Conservation (phyloP, 805 yeast species). For the Ogataea glucozyma region DNA sequence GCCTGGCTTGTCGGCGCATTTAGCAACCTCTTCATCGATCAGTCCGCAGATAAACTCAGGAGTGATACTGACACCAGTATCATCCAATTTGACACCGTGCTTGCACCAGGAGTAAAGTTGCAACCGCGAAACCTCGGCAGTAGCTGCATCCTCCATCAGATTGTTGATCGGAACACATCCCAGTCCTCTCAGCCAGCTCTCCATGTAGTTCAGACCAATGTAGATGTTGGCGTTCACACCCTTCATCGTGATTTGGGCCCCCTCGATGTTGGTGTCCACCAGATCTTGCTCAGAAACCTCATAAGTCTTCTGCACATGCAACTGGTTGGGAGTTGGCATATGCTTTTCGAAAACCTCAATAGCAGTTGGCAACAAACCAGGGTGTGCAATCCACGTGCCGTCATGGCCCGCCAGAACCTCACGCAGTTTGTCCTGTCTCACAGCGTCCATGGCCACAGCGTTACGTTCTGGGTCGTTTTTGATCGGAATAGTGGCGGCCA, state of each 20-base stretch:
- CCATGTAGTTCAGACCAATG: conserved; percentile 79
- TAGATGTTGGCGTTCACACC: conserved; percentile 73
- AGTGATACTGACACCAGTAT: conserved; percentile 58
- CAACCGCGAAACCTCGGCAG: conserved; percentile 83
- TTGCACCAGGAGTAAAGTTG: conserved; percentile 84
- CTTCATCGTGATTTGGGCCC: conserved; percentile 62
- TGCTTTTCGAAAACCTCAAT: conserved; percentile 68
- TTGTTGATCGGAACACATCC: conserved; percentile 87
- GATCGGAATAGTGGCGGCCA: conserved; percentile 87
- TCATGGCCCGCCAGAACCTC: conserved; percentile 81
- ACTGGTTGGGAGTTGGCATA: conserved; percentile 84
- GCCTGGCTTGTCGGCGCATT: conserved; percentile 53
- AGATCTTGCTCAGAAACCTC: conserved; percentile 55
- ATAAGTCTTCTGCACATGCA: conserved; percentile 47
- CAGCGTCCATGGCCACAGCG: conserved; percentile 68
- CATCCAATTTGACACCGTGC: conserved; percentile 60
- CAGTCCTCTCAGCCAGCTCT: conserved; percentile 80
- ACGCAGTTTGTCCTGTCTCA: conserved; percentile 70
- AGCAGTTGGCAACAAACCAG: conserved; percentile 75
- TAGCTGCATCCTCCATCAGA: conserved; percentile 89
- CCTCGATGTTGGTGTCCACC: conserved; percentile 62
- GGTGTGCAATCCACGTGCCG: conserved; percentile 90
- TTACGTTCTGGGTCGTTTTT: conserved; percentile 67
- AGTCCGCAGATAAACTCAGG: conserved; percentile 57
- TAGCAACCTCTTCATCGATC: conserved; percentile 61